Base-by-base conservation (phyloP, 805 yeast genomes). In the Brettanomyces sp. region DNA sequence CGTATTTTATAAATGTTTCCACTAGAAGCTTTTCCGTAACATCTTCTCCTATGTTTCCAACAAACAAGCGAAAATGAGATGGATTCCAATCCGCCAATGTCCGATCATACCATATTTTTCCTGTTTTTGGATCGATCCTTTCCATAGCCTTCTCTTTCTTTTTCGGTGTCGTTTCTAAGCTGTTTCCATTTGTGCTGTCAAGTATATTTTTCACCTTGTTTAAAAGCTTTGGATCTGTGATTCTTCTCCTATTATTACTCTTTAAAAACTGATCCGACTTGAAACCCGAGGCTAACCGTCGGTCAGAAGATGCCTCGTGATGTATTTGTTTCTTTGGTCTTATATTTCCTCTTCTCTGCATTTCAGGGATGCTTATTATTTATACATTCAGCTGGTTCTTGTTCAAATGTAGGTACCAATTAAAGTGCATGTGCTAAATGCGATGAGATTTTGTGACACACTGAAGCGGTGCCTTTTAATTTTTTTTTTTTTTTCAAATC, bases 41-140 rank as follows among this genome's bases (percentile, higher is more conserved):
- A 53, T 83, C 90, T 4, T 71, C 67, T 0, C 87, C 85, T 32
- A 85, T 60, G 53, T 85, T 83, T 0, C 93, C 95, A 6, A 85
- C 85, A 62, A 85, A 85, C 21, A 85, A 64, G 30, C 87, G 65
- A 62, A 80, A 85, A 45, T 83, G 88, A 14, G 68, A 64, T 0
- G 89, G 86, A 55, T 83, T 75, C 88, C 88, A 83, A 39, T 76
- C 83, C 4, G 68, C 60, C 21, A 75, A 58, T 3, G 74, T 52
- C 4, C 63, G 48, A 48, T 76, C 80, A 35, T 69, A 66, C 80
- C 80, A 75, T 14, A 56, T 60, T 48, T 67, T 60, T 6, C 76
- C 76, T 1, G 79, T 50, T 42, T 54, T 79, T 0, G 56, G 56
- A 3, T 64, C 76, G 3, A 58, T 47, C 40, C 80, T 58, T 40